phyloP scores from a whole-genome alignment of 1,284 basidiomycete species.

The Cryptococcus hybrid region DNA sequence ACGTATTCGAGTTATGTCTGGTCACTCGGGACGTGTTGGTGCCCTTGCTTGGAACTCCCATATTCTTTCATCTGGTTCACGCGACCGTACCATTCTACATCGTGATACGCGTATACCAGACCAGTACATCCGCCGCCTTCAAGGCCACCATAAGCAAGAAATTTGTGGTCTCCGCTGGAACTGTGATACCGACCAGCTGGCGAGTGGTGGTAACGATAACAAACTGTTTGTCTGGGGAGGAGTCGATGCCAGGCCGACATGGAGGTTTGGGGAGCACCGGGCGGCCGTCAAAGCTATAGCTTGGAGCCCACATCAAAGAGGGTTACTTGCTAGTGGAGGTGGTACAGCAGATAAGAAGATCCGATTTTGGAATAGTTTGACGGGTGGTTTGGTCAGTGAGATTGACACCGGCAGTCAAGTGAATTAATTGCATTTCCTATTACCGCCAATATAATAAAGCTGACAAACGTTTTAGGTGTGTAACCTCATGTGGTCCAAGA shows the following conservation, averaged over 20 bases:
- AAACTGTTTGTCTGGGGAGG: slow-evolving; percentile 96
- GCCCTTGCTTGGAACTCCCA: slow-evolving; percentile 91
- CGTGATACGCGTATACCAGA: slow-evolving; percentile 77
- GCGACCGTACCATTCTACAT: slow-evolving; percentile 87
- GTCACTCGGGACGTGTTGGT: slow-evolving; percentile 86
- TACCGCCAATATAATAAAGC: not conserved
- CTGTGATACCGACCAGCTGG: slow-evolving; percentile 67
- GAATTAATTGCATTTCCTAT: slow-evolving; percentile 32
- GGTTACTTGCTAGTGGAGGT: slow-evolving; percentile 92
- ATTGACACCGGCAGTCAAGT: slow-evolving; percentile 93
- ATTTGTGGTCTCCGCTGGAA: slow-evolving; percentile 97
- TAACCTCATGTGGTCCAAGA: slow-evolving; percentile 94
- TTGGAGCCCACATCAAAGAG: slow-evolving; percentile 94
- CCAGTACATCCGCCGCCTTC: slow-evolving; percentile 72
- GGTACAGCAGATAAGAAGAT: slow-evolving; percentile 98
- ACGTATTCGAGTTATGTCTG: slow-evolving; percentile 73
- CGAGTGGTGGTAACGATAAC: slow-evolving; percentile 97
- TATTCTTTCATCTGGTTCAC: slow-evolving; percentile 84
- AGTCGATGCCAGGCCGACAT: slow-evolving; percentile 65
- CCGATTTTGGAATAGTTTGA: slow-evolving; percentile 93
- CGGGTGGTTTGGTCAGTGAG: slow-evolving; percentile 78
- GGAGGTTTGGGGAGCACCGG: slow-evolving; percentile 93
- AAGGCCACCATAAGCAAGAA: slow-evolving; percentile 83
- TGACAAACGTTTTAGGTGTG: slow-evolving; percentile 69
- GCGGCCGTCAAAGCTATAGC: slow-evolving; percentile 97